Conservation (phyloP, 345 rosid species). For the Populus nigra region DNA sequence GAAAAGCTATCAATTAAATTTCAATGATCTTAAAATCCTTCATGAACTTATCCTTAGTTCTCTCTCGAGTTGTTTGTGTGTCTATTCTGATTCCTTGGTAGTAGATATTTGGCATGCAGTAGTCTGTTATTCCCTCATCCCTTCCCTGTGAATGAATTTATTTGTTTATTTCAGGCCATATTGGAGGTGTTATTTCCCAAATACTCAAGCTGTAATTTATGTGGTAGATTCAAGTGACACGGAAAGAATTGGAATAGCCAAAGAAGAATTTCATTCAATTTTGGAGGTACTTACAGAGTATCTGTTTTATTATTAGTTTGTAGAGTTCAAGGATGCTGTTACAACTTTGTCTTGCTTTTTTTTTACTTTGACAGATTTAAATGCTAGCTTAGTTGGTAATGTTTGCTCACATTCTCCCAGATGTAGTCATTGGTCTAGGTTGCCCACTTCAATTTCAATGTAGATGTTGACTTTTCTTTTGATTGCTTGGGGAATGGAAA, state of each 20-base stretch:
- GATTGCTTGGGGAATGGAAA: background rate
- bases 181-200: slow-evolving; percentile 85
- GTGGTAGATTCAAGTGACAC: slow-evolving; percentile 82
- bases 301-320: background rate
- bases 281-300: slow-evolving; percentile 47
- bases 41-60: background rate
- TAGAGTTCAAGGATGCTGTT: background rate
- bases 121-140: background rate
- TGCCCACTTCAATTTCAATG: background rate
- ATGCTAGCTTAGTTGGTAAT: background rate
- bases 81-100: background rate
- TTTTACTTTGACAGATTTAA: background rate
- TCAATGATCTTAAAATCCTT: background rate
- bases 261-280: slow-evolving; percentile 77
- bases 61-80: background rate
- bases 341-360: background rate
- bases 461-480: background rate
- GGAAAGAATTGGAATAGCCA: slow-evolving; percentile 64
- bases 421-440: background rate
- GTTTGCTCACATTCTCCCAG: background rate
- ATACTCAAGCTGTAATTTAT: slow-evolving; percentile 75
- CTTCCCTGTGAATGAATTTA: background rate
- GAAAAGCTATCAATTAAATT: background rate
- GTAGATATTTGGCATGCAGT: background rate
- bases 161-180: slow-evolving; percentile 52